phyloP scores from a whole-genome alignment of 371 early-diverging fungal genomes.

The Circinella minor region DNA sequence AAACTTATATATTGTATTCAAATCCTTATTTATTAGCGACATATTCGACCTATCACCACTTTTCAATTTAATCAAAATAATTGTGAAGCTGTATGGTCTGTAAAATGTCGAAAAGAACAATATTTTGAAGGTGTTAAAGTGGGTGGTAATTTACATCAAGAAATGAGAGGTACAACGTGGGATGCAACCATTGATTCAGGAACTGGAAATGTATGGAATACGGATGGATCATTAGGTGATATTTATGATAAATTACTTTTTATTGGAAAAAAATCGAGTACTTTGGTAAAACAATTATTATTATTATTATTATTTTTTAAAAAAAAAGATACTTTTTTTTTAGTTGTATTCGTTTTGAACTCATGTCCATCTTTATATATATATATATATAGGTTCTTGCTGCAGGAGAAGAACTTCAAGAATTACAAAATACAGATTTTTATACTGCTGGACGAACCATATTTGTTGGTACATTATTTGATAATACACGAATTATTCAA shows the following conservation, averaged over 20 bases:
- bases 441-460: conserved; percentile 80
- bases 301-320: too few relatives aligned
- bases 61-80: conserved; percentile 73
- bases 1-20: not conserved
- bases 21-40: conserved; percentile 51
- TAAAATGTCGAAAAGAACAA: conserved; percentile 61
- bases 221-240: conserved; percentile 15
- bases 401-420: conserved; percentile 85
- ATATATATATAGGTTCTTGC: conserved; percentile 59
- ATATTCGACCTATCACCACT: conserved; percentile 76
- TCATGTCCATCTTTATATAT: not conserved
- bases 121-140: conserved; percentile 52
- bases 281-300: conserved; percentile 55
- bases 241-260: conserved; percentile 68
- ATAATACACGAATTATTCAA: conserved; percentile 76
- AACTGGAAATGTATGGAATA: conserved; percentile 19
- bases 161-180: conserved; percentile 19
- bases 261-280: conserved; percentile 68
- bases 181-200: not conserved
- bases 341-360: too few relatives aligned
- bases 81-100: conserved; percentile 72
- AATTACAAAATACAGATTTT: conserved; percentile 80
- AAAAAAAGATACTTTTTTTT: not conserved
- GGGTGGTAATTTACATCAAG: conserved; percentile 32
- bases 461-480: conserved; percentile 66